Evolutionary conservation across 2,329 filamentous ascomycete species (phyloP).

Genomic region (Talaromyces sp.): DNA sequence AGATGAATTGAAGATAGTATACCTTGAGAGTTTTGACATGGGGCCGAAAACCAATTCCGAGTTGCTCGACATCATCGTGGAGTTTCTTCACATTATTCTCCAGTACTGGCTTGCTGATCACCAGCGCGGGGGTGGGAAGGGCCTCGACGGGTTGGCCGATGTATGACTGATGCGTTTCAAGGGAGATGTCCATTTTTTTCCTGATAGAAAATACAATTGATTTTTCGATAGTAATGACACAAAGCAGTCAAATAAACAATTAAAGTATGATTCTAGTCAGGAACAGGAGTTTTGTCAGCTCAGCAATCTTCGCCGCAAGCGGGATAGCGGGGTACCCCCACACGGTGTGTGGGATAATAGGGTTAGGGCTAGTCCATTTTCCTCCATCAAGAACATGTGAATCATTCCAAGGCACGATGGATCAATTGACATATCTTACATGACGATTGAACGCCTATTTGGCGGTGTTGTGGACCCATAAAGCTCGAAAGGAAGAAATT

Average conservation of each 20-base stretch:
- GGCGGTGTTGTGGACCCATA: too few relatives aligned
- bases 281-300: neutral
- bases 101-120: slow-evolving; percentile 39
- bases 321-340: neutral
- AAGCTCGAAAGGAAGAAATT: neutral
- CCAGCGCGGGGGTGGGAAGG: slow-evolving; percentile 40
- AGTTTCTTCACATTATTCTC: slow-evolving; percentile 38
- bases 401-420: too few relatives aligned
- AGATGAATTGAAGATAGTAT: neutral
- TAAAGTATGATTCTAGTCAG: neutral
- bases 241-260: neutral
- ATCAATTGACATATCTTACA: too few relatives aligned
- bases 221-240: neutral
- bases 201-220: neutral
- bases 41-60: slow-evolving; percentile 40
- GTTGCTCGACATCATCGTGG: slow-evolving; percentile 38
- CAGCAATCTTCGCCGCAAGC: neutral
- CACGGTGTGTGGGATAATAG: neutral
- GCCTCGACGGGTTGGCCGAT: slow-evolving; percentile 34
- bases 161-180: slow-evolving; percentile 33
- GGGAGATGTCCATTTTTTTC: slow-evolving; percentile 29
- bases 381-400: too few relatives aligned
- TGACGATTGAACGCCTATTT: too few relatives aligned
- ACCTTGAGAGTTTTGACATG: slow-evolving; percentile 49
- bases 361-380: too few relatives aligned